Conservation (phyloP, 176 grass and related monocot genomes). For the Avena insularis region DNA sequence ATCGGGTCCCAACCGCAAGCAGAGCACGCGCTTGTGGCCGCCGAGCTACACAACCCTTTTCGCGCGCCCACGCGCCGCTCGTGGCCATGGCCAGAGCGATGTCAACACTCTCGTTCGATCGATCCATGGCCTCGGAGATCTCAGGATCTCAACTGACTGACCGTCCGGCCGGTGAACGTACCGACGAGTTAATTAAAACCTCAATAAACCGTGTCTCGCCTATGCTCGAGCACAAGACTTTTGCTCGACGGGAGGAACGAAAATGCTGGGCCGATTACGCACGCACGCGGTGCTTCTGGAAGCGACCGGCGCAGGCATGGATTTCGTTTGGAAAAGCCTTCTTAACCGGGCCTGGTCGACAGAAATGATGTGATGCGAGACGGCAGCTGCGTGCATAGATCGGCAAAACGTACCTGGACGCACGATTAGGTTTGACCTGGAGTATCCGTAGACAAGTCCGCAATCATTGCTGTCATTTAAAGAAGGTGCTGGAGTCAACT, state of each 20-base stretch:
- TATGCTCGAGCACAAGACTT: background rate
- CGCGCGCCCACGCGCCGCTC: constrained; percentile 36
- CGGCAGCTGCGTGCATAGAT: background rate
- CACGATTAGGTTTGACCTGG: constrained; percentile 51
- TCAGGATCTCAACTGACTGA: background rate
- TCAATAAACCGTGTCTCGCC: background rate
- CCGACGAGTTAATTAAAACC: too few species aligned
- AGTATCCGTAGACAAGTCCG: background rate
- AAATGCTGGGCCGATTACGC: background rate
- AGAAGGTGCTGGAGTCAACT: constrained; percentile 29
- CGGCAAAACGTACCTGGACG: background rate
- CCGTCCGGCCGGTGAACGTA: background rate
- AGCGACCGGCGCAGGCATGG: background rate
- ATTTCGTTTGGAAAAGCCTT: background rate
- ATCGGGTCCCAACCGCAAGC: constrained; percentile 6
- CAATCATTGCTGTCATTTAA: background rate
- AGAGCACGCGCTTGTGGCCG: background rate
- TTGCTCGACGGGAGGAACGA: background rate
- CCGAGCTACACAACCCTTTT: background rate
- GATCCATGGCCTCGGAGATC: background rate
- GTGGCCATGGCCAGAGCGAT: constrained; percentile 20
- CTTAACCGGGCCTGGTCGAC: background rate
- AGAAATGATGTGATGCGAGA: background rate
- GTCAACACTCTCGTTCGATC: background rate
- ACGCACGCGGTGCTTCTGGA: background rate